Evolutionary conservation across 208 protist species (phyloP).

Genomic region (Blechomonas ayalai): DNA sequence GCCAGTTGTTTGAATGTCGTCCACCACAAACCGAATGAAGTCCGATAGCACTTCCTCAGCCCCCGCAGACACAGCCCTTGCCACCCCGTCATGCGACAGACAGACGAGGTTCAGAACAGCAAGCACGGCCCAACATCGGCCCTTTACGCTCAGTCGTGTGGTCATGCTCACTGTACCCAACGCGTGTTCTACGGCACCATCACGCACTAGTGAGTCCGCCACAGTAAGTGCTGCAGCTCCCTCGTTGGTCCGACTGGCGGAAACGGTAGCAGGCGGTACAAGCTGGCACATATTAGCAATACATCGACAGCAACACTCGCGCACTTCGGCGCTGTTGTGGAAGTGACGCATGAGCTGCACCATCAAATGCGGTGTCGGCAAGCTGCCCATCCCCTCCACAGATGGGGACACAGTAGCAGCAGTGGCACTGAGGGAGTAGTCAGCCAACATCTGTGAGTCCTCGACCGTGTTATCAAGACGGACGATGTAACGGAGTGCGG

Average conservation of each 20-base stretch:
- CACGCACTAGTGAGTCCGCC: constrained; percentile 43
- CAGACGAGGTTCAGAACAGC: constrained; percentile 63
- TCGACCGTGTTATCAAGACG: constrained; percentile 47
- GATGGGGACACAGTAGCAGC: neutral
- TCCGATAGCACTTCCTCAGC: constrained; percentile 42
- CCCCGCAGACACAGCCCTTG: constrained; percentile 20
- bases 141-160: constrained; percentile 26
- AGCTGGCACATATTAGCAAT: constrained; percentile 79
- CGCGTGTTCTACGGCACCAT: constrained; percentile 54
- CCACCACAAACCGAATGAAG: constrained; percentile 27
- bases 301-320: constrained; percentile 72
- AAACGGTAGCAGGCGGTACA: neutral
- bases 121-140: constrained; percentile 47
- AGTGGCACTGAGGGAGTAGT: neutral
- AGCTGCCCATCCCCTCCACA: neutral
- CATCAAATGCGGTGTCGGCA: constrained; percentile 19
- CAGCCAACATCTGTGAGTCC: constrained; percentile 40
- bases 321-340: constrained; percentile 37
- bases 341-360: constrained; percentile 46
- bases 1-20: constrained; percentile 3
- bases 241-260: neutral
- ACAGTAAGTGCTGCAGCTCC: constrained; percentile 9
- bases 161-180: constrained; percentile 48
- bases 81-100: constrained; percentile 37
- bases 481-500: constrained; percentile 35